Evolutionary conservation across 306 rosid genomes (phyloP), one percentile per base, ranked within the genome.

Genomic region (Clitoria ternatea): DNA sequence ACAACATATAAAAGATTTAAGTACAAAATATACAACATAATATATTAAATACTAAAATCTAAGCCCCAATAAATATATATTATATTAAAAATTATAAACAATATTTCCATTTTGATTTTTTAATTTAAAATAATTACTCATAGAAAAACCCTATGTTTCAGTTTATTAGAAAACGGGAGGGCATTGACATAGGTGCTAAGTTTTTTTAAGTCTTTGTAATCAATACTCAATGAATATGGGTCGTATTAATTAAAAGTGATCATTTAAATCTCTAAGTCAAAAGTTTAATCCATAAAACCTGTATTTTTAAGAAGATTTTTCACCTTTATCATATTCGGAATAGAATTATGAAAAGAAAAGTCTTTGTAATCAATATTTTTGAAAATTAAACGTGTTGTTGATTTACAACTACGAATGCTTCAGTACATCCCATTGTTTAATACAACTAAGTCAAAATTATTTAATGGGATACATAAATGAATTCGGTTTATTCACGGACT

Each of bases 361-460:
- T 70, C 30, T 39, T 70, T 40, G 55, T 2, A 42, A 39, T 24
- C 29, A 39, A 24, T 37, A 10, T 24, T 53, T 54, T 52, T 49
- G 4, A 70, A 39, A 69, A n/a, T n/a, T n/a, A n/a, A 69, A 9
- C 2, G 40, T 1, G 15, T 40, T 0, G 23, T 67, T 33, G 22
- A 32, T 49, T 67, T 48, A 17, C 29, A 29, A 14, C 15, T 37
- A 53, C 6, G 52, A 53, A 43, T 10, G 1, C 11, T 20, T 67
- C 73, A 23, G 39, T 50, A 22, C 39, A 54, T 24, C n/a, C 23
- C 1, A 30, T 70, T 42, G 56, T 40, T 27, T 49, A 27, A 26
- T 13, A 17, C 7, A 69, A 69, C 33, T 23, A 69, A 17, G 65
- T 69, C 75, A 53, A 69, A 52, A 69, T 24, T 24, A 0, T 69